Percentiles rank a stretch among this genome's conserved stretches.
These are phyloP conservation scores for Orbilia quercus DNA, from an alignment of 2,329 filamentous ascomycete species.

Conservation along the genomic window DNA sequence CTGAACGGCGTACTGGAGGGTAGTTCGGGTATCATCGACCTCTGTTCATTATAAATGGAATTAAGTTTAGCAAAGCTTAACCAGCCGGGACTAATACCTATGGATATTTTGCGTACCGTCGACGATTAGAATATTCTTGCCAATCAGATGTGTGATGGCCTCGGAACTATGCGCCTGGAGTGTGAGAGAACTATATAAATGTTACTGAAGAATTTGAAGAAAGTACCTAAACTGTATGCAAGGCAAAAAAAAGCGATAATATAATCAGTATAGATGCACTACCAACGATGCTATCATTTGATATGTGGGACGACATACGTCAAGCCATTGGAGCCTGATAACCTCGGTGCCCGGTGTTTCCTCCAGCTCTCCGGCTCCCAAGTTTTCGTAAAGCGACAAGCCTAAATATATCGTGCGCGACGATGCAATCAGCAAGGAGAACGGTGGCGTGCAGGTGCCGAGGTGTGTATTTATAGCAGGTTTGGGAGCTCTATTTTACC, in stretches of 20 bases:
- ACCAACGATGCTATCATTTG: neutral
- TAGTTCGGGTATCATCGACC: constrained; percentile 94
- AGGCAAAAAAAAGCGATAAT: too few relatives aligned
- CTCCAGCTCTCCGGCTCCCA: constrained; percentile 71
- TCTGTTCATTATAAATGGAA: constrained; percentile 62
- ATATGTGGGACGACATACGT: constrained; percentile 69
- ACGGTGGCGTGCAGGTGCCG: too few relatives aligned
- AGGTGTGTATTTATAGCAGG: too few relatives aligned
- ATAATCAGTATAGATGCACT: too few relatives aligned
- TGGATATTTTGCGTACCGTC: constrained; percentile 67
- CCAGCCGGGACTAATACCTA: neutral
- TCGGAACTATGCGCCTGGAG: constrained; percentile 68
- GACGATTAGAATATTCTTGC: constrained; percentile 90
- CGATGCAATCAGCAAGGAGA: neutral
- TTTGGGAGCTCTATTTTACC: constrained; percentile 65
- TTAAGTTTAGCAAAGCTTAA: neutral
- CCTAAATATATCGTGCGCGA: constrained; percentile 20
- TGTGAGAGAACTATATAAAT: neutral
- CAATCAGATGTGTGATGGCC: constrained; percentile 87
- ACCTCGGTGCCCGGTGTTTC: constrained; percentile 92
- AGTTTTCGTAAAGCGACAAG: constrained; percentile 92
- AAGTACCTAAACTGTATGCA: constrained; percentile 35
- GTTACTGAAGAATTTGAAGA: neutral
- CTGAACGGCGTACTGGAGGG: constrained; percentile 90
- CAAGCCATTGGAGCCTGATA: constrained; percentile 97